Base-by-base conservation (phyloP, 2,329 filamentous ascomycete species). In the Beauveria rudraprayagi region DNA sequence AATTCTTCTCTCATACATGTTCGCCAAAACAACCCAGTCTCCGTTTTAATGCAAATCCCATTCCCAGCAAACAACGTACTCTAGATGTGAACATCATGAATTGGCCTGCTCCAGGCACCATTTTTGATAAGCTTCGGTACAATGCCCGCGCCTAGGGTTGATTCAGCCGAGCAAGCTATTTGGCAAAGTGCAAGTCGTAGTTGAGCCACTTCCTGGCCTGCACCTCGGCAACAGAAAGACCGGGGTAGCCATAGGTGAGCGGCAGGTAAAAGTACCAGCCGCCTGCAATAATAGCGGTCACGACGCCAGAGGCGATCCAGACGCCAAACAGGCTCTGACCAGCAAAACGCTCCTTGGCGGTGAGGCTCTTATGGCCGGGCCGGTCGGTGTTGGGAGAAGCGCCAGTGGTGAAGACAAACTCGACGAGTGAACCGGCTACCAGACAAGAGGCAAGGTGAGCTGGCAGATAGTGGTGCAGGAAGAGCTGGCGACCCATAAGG, bases 161-260 rank as follows among this genome's bases (percentile, higher is more conserved):
- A 16, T 14, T 50, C 34, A 57, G 41, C 24, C 1, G 30, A 34
- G 30, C 11, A 14, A 5, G 30, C 11, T 34, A 99, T 84, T 99
- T 99, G 63, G 94, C 94, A 79, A 99, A 99, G 78, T 99, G 94
- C 72, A 99, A 82, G 74, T 99, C 94, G 73, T 97, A 99, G 65
- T 90, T 90, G 66, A 99, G 81, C 93, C 93, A 97, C 81, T 97
- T 97, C 74, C 94, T 87, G 65, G 87, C 83, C 65, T 89, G 77
- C 34, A 99, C 89, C 72, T 91, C 81, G 14, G 87, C 84, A 19
- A 96, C 88, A 61, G 81, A 84, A 69, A 99, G 81, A 40, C 93
- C 93, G 5, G 94, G 94, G 72, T 90, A 92, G 59, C 94, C 94
- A 73, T 99, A 99, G 1, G 94, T 99, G 70, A 99, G 78, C 22